Evolutionary conservation across 306 rosid genomes (phyloP).

Genomic region (Erythrophleum fordii): DNA sequence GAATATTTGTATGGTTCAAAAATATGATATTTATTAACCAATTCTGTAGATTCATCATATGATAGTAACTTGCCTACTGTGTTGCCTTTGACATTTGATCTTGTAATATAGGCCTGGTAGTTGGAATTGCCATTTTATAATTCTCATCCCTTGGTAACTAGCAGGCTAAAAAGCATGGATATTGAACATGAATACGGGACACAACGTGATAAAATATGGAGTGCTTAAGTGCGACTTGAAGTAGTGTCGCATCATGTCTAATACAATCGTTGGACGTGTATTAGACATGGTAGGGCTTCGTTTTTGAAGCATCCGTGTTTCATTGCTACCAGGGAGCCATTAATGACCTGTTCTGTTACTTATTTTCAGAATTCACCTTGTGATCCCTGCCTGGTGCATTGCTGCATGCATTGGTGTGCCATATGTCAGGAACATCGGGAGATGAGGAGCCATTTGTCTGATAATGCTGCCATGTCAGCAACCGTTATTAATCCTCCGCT

Average conservation of each 20-base stretch:
- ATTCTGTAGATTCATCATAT: background rate
- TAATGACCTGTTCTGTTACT: constrained; percentile 5
- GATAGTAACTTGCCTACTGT: too few relatives aligned
- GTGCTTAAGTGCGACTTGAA: background rate
- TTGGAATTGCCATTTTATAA: background rate
- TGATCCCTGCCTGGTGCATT: constrained; percentile 70
- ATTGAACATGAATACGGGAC: too few relatives aligned
- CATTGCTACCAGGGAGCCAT: background rate
- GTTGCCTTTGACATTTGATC: too few relatives aligned
- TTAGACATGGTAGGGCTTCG: too few relatives aligned
- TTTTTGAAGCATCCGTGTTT: background rate
- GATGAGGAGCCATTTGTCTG: constrained; percentile 57
- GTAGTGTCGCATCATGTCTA: too few relatives aligned
- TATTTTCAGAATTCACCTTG: constrained; percentile 58
- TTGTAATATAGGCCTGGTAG: background rate
- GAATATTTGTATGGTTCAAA: background rate
- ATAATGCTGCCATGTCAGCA: constrained; percentile 13
- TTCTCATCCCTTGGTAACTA: background rate
- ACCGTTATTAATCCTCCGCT: constrained; percentile 54
- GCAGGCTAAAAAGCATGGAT: background rate
- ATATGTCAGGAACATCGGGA: constrained; percentile 67
- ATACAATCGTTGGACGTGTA: too few relatives aligned
- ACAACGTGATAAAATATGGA: too few relatives aligned
- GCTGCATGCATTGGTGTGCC: constrained; percentile 64
- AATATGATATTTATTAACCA: background rate